A percentile compares a stretch with the other conserved stretches of the same genome.
These are phyloP conservation scores for Corchorus olitorius DNA, from an alignment of 345 rosid genomes.

Conservation along the genomic window DNA sequence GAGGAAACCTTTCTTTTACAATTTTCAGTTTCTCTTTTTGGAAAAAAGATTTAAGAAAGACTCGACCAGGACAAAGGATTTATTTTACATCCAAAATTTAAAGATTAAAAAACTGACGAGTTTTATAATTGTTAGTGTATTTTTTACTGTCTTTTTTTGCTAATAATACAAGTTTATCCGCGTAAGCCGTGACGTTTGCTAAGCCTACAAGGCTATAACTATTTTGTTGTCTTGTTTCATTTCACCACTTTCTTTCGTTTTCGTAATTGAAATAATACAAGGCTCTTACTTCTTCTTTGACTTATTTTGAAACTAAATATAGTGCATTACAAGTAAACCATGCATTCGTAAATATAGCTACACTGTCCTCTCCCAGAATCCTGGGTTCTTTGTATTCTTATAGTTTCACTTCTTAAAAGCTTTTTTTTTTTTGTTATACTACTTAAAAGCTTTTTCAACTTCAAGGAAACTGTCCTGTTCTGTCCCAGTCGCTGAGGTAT, in stretches of 20 bases:
- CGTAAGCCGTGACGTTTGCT: slow-evolving; percentile 20
- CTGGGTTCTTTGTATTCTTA: neutral
- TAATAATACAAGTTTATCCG: neutral
- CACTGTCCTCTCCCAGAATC: neutral
- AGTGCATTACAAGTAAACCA: neutral
- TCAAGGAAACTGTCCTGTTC: neutral
- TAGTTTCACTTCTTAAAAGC: neutral
- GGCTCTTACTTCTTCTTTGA: neutral
- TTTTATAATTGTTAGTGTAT: neutral
- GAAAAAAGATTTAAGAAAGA: neutral
- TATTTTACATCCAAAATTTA: neutral
- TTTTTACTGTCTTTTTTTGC: neutral
- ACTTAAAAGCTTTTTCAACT: neutral
- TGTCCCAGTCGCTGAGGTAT: slow-evolving; percentile 10
- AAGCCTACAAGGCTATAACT: no score
- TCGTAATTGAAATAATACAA: neutral
- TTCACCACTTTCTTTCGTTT: neutral
- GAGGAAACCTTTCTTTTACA: neutral
- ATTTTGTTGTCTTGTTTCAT: neutral
- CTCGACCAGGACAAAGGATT: neutral
- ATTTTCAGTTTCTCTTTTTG: neutral
- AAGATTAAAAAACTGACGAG: neutral
- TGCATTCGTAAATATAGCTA: neutral
- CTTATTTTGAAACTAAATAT: neutral
- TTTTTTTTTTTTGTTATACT: no score